Percentiles rank a stretch among this genome's conserved stretches.
phyloP scores from a whole-genome alignment of 345 rosid species.

The Heritiera littoralis region DNA sequence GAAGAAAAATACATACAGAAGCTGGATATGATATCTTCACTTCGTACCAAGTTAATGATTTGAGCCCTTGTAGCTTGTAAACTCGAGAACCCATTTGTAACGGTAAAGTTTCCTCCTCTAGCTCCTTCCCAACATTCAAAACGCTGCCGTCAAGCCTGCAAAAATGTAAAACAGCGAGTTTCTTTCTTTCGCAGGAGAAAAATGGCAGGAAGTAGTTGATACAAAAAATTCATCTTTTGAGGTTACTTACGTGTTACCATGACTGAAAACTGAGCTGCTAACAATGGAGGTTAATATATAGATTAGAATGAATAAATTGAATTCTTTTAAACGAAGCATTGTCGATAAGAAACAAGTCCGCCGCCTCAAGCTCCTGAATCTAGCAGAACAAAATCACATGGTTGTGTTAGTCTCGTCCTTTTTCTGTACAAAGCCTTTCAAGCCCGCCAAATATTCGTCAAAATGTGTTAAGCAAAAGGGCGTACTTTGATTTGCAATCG shows the following conservation, averaged over 20 bases:
- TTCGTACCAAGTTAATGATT: slow-evolving; percentile 78
- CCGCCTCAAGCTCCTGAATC: slow-evolving; percentile 13
- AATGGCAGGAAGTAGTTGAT: not conserved
- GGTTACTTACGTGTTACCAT: slow-evolving; percentile 41
- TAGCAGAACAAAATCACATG: not conserved
- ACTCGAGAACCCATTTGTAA: slow-evolving; percentile 56
- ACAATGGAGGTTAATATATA: slow-evolving; percentile 29
- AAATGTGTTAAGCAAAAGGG: not conserved
- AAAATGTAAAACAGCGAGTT: not conserved
- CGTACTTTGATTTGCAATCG: not conserved
- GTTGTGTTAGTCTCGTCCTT: not conserved
- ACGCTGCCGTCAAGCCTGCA: slow-evolving; percentile 40
- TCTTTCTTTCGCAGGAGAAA: not conserved
- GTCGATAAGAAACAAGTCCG: not conserved
- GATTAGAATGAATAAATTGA: slow-evolving; percentile 24
- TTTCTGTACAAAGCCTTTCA: not conserved
- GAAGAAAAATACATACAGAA: slow-evolving; percentile 66
- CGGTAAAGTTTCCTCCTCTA: slow-evolving; percentile 64
- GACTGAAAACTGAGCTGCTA: slow-evolving; percentile 28
- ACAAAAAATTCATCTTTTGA: not conserved
- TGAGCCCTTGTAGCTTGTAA: slow-evolving; percentile 64
- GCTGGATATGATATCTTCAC: slow-evolving; percentile 99
- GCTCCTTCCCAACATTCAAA: slow-evolving; percentile 67
- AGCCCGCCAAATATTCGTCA: slow-evolving; percentile 7
- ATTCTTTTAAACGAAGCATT: slow-evolving; percentile 25